Evolutionary conservation across 305 asterid species (phyloP).

Genomic region (Petunia hybrid): DNA sequence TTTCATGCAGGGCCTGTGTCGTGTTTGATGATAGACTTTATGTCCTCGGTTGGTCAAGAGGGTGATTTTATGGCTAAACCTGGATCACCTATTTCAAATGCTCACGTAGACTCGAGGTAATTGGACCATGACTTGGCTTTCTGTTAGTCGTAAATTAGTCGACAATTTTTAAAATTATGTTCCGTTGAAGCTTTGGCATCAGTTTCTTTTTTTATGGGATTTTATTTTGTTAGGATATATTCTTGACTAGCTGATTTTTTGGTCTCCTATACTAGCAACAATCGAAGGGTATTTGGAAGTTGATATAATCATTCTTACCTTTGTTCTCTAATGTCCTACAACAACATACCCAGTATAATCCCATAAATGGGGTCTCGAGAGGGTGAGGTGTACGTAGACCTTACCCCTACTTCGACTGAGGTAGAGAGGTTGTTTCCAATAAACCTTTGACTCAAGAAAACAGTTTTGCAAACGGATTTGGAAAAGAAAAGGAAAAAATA

Average conservation of each 20-base stretch:
- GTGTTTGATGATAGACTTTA: conserved; percentile 79
- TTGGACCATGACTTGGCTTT: conserved; percentile 15
- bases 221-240: background rate
- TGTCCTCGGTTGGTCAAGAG: conserved; percentile 93
- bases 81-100: conserved; percentile 98
- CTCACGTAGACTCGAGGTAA: conserved; percentile 95
- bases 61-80: conserved; percentile 99
- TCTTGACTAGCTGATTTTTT: conserved; percentile 8
- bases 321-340: background rate
- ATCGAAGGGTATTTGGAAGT: conserved; percentile 1
- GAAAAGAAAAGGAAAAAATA: no score
- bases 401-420: no score
- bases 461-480: no score
- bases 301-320: conserved; percentile 11
- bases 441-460: no score
- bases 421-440: no score
- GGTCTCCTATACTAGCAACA: conserved; percentile 14
- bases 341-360: no score
- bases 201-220: background rate
- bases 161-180: background rate
- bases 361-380: no score
- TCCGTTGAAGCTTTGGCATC: background rate
- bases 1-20: conserved; percentile 81
- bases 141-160: background rate
- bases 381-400: no score